A percentile compares a stretch with the other conserved stretches of the same genome.
Evolutionary conservation across 2,329 filamentous ascomycete species (phyloP).

Genomic region (Fusarium sororula): DNA sequence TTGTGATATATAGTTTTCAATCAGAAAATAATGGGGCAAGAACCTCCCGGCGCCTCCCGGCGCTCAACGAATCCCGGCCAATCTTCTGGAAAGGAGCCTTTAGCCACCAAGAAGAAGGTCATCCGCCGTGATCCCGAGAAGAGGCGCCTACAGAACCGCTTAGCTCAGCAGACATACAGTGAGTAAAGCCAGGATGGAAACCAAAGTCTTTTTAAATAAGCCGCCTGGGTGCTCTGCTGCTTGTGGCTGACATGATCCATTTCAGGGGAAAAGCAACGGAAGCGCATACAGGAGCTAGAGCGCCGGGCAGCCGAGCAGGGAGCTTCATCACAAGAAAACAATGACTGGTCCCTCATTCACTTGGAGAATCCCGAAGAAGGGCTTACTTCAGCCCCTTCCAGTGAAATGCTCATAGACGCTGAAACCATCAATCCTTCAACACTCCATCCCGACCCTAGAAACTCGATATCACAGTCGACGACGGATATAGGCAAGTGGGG

Average conservation of each 20-base stretch:
- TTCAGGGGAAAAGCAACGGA: conserved; percentile 43
- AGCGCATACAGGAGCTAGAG: conserved; percentile 41
- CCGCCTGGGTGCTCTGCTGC: not conserved
- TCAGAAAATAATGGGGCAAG: conserved; percentile 20
- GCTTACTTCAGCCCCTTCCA: not conserved
- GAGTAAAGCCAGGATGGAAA: conserved; percentile 32
- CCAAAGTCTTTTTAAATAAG: not conserved
- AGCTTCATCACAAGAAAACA: not conserved
- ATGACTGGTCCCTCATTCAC: not conserved
- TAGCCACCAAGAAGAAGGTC: conserved; percentile 17
- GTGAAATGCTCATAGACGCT: not conserved
- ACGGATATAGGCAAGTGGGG: conserved; percentile 1
- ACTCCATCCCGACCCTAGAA: conserved; percentile 12
- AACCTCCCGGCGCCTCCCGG: not conserved
- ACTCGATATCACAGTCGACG: not conserved
- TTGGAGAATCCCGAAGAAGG: not conserved
- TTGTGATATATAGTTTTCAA: not conserved
- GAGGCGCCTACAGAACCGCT: conserved; percentile 41
- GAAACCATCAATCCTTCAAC: conserved; percentile 31
- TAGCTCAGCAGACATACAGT: conserved; percentile 63
- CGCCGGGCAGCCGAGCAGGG: conserved; percentile 25
- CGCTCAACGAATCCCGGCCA: not conserved
- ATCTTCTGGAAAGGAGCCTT: not conserved
- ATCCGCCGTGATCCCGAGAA: conserved; percentile 40
- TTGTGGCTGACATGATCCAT: conserved; percentile 39